Evolutionary conservation across 2,329 filamentous ascomycete species (phyloP).

Genomic region (Graphiopsis chlorocephala): DNA sequence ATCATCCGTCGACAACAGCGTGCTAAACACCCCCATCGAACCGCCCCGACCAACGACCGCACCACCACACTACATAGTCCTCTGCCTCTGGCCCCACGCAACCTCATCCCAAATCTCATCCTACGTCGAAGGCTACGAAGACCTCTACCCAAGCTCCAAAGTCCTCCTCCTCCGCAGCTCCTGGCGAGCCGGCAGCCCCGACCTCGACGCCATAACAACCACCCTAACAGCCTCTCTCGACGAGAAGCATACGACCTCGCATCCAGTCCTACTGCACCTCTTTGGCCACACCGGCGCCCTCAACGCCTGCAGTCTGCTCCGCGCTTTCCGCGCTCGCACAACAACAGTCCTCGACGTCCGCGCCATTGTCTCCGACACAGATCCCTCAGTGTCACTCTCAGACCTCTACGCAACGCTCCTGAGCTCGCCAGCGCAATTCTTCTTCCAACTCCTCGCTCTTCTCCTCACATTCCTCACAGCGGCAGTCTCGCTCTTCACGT

Average conservation of each 20-base stretch:
- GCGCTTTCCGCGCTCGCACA: conserved; percentile 28
- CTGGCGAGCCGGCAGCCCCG: conserved; percentile 7
- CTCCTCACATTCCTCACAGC: conserved; percentile 18
- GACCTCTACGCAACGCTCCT: conserved; percentile 12
- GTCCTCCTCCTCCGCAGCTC: conserved; percentile 24
- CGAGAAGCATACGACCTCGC: not conserved
- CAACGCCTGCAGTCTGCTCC: conserved; percentile 25
- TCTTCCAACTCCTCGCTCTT: conserved; percentile 19
- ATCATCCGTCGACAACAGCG: conserved; percentile 12
- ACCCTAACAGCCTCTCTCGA: conserved; percentile 15
- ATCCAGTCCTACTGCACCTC: conserved; percentile 26
- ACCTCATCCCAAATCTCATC: conserved; percentile 26
- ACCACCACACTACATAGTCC: conserved; percentile 26
- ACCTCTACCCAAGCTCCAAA: conserved; percentile 27
- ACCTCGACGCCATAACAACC: conserved; percentile 12
- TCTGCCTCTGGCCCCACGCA: conserved; percentile 30
- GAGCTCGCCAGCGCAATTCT: conserved; percentile 17
- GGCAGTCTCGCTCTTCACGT: conserved; percentile 20
- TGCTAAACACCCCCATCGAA: conserved; percentile 6
- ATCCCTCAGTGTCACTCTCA: conserved; percentile 16
- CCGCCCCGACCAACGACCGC: conserved; percentile 8
- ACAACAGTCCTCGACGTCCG: conserved; percentile 19
- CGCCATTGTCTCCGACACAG: conserved; percentile 27
- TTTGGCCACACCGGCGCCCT: conserved; percentile 28
- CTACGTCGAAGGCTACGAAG: conserved; percentile 27